Percentiles rank a stretch among this genome's conserved stretches.
Evolutionary conservation across 768 basidiomycete genomes (phyloP).

Genomic region (Strobilomyces dryophilus): DNA sequence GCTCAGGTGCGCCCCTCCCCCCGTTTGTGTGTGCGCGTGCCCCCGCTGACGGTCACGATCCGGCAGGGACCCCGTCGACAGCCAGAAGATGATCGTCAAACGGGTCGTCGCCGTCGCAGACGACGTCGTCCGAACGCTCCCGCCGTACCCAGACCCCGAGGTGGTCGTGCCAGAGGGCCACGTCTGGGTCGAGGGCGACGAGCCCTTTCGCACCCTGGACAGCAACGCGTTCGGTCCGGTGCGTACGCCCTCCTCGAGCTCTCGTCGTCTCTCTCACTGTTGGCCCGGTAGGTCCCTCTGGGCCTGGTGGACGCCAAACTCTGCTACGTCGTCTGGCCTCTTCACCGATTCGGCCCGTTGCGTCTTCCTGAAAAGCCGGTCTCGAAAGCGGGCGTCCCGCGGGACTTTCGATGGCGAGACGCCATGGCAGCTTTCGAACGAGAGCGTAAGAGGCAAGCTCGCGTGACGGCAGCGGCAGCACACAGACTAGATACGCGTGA

Average conservation of each 20-base stretch:
- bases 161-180: constrained; percentile 58
- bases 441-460: constrained; percentile 22
- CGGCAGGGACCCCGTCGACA: constrained; percentile 58
- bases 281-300: constrained; percentile 33
- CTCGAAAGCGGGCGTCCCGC: constrained; percentile 15
- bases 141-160: constrained; percentile 56
- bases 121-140: constrained; percentile 61
- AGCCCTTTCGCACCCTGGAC: constrained; percentile 49
- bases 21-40: too few species aligned
- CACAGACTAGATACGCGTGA: not conserved
- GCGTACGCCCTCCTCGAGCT: constrained; percentile 15
- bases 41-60: too few species aligned
- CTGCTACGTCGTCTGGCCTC: constrained; percentile 49
- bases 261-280: not conserved
- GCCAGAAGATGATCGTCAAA: constrained; percentile 54
- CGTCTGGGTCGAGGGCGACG: constrained; percentile 64
- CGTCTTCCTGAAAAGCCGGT: constrained; percentile 19
- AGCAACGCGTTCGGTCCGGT: constrained; percentile 74
- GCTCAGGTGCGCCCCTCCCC: constrained; percentile 40
- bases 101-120: constrained; percentile 62
- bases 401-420: constrained; percentile 23
- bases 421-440: constrained; percentile 31
- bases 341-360: constrained; percentile 40
- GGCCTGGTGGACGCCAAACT: constrained; percentile 51
- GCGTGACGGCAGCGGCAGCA: constrained; percentile 11